phyloP scores from a whole-genome alignment of 2,329 filamentous ascomycete species.

The Penicillium sp. region DNA sequence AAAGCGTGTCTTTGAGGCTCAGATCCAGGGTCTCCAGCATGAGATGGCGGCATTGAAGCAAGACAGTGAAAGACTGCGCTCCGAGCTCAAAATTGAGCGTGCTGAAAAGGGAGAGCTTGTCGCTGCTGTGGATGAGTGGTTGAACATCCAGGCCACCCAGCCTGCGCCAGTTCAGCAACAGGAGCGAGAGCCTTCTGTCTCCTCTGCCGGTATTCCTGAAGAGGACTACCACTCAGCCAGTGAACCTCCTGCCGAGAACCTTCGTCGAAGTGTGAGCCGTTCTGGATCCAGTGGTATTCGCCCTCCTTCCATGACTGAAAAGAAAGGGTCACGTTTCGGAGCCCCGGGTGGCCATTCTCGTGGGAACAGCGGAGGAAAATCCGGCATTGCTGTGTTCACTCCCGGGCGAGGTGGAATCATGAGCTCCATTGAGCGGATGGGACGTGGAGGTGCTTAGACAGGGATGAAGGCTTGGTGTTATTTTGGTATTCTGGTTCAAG shows the following conservation, averaged over 20 bases:
- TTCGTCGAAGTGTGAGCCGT: conserved; percentile 27
- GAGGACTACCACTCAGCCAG: conserved; percentile 13
- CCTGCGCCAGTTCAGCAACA: conserved; percentile 9
- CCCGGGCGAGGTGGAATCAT: conserved; percentile 69
- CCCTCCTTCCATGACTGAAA: conserved; percentile 31
- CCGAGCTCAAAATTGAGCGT: conserved; percentile 57
- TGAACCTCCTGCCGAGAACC: conserved; percentile 19
- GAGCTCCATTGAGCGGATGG: conserved; percentile 87
- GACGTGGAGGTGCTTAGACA: conserved; percentile 46
- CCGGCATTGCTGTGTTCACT: conserved; percentile 37
- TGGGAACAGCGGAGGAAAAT: conserved; percentile 38
- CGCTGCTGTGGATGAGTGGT: conserved; percentile 48
- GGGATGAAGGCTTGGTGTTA: not conserved
- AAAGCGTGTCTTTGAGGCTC: conserved; percentile 68
- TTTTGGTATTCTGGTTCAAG: not conserved
- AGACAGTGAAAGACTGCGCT: conserved; percentile 65
- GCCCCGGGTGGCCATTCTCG: conserved; percentile 31
- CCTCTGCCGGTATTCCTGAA: conserved; percentile 14
- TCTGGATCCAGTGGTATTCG: conserved; percentile 33
- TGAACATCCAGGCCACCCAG: conserved; percentile 40
- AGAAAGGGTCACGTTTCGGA: conserved; percentile 34
- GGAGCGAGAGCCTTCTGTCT: conserved; percentile 18
- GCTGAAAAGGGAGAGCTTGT: conserved; percentile 50
- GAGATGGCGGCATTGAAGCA: conserved; percentile 68
- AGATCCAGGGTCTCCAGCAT: conserved; percentile 71